These are phyloP conservation scores for Saccharomycopsis malanga DNA, from an alignment of 805 yeast species.

Conservation along the genomic window DNA sequence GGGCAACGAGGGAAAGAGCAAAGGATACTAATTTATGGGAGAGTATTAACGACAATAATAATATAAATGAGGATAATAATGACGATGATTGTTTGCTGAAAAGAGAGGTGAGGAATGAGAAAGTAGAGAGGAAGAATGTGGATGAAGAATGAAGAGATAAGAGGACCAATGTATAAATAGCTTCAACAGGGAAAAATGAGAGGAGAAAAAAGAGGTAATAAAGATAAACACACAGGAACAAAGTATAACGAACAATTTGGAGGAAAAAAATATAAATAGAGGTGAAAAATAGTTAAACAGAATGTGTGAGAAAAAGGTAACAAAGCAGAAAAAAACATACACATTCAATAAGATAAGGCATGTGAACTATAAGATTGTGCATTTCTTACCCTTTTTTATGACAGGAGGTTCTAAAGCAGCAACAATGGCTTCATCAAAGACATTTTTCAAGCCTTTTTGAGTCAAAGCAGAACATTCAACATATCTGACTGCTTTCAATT, in stretches of 20 bases:
- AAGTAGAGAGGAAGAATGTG: background rate
- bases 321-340: background rate
- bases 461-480: slow-evolving; percentile 98
- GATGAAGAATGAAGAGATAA: background rate
- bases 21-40: too few species aligned
- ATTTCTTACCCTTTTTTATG: slow-evolving; percentile 68
- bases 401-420: slow-evolving; percentile 98
- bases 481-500: slow-evolving; percentile 90
- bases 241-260: background rate
- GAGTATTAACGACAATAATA: too few species aligned
- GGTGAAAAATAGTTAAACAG: background rate
- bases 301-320: background rate
- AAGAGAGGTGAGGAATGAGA: background rate
- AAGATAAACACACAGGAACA: background rate
- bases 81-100: background rate
- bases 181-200: background rate
- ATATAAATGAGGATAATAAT: background rate
- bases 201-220: background rate
- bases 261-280: background rate
- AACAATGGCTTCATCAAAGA: slow-evolving; percentile 97
- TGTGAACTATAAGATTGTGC: slow-evolving; percentile 61
- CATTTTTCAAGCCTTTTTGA: slow-evolving; percentile 93
- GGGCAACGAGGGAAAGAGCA: too few species aligned
- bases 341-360: background rate
- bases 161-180: background rate